Conservation (phyloP, 495 filamentous ascomycete species). For the Jackrogersella minutella region DNA sequence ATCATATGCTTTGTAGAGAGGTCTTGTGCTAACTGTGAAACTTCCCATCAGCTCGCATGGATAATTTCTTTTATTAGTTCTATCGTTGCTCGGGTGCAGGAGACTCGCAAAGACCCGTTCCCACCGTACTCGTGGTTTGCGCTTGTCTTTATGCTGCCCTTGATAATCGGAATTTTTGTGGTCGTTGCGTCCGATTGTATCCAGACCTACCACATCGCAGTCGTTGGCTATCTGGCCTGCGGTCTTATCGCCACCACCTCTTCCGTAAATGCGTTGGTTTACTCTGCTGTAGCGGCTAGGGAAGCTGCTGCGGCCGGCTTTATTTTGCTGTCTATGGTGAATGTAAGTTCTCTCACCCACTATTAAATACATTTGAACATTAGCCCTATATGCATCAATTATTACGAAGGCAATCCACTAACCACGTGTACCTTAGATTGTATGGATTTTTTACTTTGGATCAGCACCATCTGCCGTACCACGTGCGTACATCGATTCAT, state of each 20-base stretch:
- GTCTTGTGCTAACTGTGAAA: constrained; percentile 32
- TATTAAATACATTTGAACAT: not conserved
- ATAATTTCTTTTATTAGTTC: constrained; percentile 88
- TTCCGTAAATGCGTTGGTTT: constrained; percentile 82
- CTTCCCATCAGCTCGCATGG: constrained; percentile 79
- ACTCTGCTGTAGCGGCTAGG: constrained; percentile 70
- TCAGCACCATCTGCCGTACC: constrained; percentile 88
- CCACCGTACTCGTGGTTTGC: constrained; percentile 93
- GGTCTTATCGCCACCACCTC: constrained; percentile 85
- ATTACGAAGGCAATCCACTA: constrained; percentile 14
- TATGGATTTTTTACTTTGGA: constrained; percentile 99
- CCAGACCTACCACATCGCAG: constrained; percentile 88
- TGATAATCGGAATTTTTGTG: constrained; percentile 78
- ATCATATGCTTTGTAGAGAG: not conserved
- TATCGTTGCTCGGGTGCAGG: constrained; percentile 70
- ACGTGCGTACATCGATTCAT: constrained; percentile 93
- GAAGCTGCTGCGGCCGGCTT: constrained; percentile 92
- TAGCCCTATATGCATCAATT: not conserved
- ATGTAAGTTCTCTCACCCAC: constrained; percentile 63
- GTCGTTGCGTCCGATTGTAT: constrained; percentile 83
- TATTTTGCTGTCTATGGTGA: constrained; percentile 94
- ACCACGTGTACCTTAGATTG: constrained; percentile 65
- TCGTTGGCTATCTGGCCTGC: constrained; percentile 85
- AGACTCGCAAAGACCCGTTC: constrained; percentile 52
- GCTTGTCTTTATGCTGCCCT: constrained; percentile 81